A percentile compares a stretch with the other conserved stretches of the same genome.
Evolutionary conservation across 2,329 filamentous ascomycete genomes (phyloP).

Genomic region (Aspergillus tubingensis): DNA sequence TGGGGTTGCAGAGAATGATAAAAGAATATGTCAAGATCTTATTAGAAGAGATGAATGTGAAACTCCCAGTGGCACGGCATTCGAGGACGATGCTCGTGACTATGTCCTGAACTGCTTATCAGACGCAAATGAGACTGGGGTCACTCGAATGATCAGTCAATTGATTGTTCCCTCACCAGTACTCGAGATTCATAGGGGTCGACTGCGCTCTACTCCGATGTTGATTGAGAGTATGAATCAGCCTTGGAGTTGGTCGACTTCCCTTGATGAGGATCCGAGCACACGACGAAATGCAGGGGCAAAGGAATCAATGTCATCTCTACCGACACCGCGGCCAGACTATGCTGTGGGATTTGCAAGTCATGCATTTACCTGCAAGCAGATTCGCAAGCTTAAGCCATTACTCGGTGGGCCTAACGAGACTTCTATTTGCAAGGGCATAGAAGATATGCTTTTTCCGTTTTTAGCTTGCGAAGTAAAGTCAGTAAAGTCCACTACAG

Average conservation of each 20-base stretch:
- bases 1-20: background rate
- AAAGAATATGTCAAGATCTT: background rate
- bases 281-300: background rate
- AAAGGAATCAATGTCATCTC: background rate
- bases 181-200: background rate
- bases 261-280: background rate
- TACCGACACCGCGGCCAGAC: conserved; percentile 5
- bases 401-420: background rate
- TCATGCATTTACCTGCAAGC: background rate
- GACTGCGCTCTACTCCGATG: background rate
- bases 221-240: background rate
- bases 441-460: background rate
- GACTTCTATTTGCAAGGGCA: background rate
- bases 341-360: conserved; percentile 4
- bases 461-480: conserved; percentile 4
- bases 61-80: background rate
- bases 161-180: background rate
- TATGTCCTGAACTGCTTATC: background rate
- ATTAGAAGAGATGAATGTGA: background rate
- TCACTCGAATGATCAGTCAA: background rate
- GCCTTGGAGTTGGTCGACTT: background rate
- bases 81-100: fast-evolving
- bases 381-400: background rate
- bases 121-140: background rate
- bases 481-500: no score